phyloP scores from a whole-genome alignment of 163 green algal species.

The Scenedesmus sp. region DNA sequence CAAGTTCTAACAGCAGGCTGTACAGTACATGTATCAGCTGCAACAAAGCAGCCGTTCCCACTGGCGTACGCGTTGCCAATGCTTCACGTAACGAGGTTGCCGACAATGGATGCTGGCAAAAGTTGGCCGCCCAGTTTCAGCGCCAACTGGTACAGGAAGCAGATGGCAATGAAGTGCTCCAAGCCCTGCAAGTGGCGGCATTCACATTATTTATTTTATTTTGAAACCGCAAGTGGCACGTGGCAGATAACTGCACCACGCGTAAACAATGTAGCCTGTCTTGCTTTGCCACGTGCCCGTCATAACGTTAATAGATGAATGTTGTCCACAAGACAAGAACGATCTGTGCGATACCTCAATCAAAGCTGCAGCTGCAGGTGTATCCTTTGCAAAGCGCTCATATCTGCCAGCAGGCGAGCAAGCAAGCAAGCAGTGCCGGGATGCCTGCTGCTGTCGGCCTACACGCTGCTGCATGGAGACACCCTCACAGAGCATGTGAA shows the following conservation, averaged over 20 bases:
- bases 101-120: slow-evolving; percentile 56
- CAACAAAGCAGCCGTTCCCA: slow-evolving; percentile 71
- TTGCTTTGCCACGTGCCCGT: no score
- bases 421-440: no score
- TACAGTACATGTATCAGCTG: slow-evolving; percentile 55
- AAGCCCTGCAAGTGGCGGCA: slow-evolving; percentile 56
- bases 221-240: no score
- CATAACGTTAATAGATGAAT: no score
- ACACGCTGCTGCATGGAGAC: slow-evolving; percentile 49
- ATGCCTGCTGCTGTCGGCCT: slow-evolving; percentile 43
- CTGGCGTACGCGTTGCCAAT: slow-evolving; percentile 84
- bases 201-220: no score
- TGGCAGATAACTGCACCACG: no score
- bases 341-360: no score
- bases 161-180: slow-evolving; percentile 82
- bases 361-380: no score
- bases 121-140: slow-evolving; percentile 70
- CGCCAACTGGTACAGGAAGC: slow-evolving; percentile 80
- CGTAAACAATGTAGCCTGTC: no score
- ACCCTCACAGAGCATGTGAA: slow-evolving; percentile 52
- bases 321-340: no score
- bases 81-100: slow-evolving; percentile 81
- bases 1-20: slow-evolving; percentile 42
- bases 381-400: no score
- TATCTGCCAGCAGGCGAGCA: no score